A percentile compares a stretch with the other conserved stretches of the same genome.
Conservation (phyloP, 1,284 basidiomycete genomes). For the Malassezia slooffiae region DNA sequence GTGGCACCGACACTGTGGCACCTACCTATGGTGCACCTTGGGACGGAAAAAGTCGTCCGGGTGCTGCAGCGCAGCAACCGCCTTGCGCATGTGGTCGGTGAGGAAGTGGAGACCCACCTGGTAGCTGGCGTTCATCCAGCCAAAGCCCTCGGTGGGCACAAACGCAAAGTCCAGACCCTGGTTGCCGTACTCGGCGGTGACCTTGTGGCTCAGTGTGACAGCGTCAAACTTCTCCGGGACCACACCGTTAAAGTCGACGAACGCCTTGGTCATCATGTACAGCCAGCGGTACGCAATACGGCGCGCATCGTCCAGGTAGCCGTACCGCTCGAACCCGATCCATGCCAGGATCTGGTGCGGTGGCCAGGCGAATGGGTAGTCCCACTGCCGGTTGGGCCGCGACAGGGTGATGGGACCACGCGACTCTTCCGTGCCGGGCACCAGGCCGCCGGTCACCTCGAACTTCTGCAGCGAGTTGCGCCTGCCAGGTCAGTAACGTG, state of each 20-base stretch:
- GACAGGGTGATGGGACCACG: constrained; percentile 87
- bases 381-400: constrained; percentile 98
- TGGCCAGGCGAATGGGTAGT: constrained; percentile 58
- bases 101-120: constrained; percentile 86
- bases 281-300: constrained; percentile 88
- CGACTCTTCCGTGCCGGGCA: constrained; percentile 91
- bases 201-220: constrained; percentile 82
- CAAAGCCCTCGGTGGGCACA: constrained; percentile 86
- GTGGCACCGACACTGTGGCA: too few species aligned
- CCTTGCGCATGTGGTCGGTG: constrained; percentile 82
- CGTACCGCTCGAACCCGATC: constrained; percentile 93
- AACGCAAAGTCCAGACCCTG: constrained; percentile 88
- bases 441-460: constrained; percentile 87
- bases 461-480: constrained; percentile 81
- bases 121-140: constrained; percentile 57
- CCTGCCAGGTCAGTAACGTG: too few species aligned
- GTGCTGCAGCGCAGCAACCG: constrained; percentile 80
- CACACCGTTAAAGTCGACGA: constrained; percentile 79
- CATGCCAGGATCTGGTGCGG: constrained; percentile 66
- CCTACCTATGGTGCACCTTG: too few species aligned
- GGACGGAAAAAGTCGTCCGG: constrained; percentile 74
- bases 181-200: constrained; percentile 97
- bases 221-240: constrained; percentile 98
- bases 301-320: constrained; percentile 84
- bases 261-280: constrained; percentile 60